Percentiles rank a stretch among this genome's conserved stretches.
These are phyloP conservation scores for Aphanocladium album DNA, from an alignment of 2,329 filamentous ascomycete genomes.

Conservation along the genomic window DNA sequence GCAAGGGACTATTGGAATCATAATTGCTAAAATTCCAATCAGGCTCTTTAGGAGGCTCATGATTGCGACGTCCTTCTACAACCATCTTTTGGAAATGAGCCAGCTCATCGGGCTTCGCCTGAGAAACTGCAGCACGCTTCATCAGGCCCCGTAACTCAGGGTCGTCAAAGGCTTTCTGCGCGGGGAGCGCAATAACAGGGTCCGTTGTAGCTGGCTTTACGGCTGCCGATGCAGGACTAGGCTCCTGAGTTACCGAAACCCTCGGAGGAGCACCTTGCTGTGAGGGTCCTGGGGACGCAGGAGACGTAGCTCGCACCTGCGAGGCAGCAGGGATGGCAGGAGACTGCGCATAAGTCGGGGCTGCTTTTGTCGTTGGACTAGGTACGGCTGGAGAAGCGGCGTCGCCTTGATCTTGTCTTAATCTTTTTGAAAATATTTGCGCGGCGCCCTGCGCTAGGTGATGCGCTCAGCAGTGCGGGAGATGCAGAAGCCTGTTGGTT, in stretches of 20 bases:
- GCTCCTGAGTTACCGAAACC: constrained; percentile 8
- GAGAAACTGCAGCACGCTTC: constrained; percentile 75
- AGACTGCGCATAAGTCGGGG: constrained; percentile 5
- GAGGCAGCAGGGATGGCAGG: neutral
- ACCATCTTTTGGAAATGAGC: constrained; percentile 76
- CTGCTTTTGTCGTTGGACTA: constrained; percentile 13
- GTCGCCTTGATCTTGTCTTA: constrained; percentile 10
- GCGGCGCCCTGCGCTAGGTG: neutral
- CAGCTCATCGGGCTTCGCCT: constrained; percentile 65
- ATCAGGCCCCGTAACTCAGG: constrained; percentile 70
- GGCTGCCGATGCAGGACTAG: constrained; percentile 13
- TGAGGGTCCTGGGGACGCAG: neutral
- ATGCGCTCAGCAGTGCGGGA: neutral
- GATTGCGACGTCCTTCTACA: too few species aligned
- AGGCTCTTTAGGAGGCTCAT: too few species aligned
- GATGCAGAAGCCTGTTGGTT: constrained; percentile 1
- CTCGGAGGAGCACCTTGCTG: neutral
- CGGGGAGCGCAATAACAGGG: constrained; percentile 75
- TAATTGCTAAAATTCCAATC: too few species aligned
- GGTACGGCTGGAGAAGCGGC: constrained; percentile 20
- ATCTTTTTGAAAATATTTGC: constrained; percentile 8
- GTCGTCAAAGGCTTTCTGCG: constrained; percentile 69
- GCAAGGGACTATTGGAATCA: too few species aligned
- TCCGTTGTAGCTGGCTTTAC: constrained; percentile 43
- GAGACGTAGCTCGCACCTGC: neutral